phyloP scores from a whole-genome alignment of 768 basidiomycete genomes.

The Termitomyces sp. region DNA sequence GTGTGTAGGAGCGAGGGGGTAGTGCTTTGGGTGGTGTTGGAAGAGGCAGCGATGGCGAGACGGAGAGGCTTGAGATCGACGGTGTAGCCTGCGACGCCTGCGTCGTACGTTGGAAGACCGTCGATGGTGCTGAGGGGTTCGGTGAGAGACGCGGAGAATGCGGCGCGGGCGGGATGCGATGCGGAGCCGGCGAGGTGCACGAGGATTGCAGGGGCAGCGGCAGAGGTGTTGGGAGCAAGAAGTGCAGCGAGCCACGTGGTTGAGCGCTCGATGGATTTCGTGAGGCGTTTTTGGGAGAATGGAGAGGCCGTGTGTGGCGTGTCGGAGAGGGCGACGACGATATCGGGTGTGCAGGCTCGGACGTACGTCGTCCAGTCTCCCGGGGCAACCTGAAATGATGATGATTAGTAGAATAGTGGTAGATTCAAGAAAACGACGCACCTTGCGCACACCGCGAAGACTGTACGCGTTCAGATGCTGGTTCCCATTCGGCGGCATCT shows the following conservation, averaged over 20 bases:
- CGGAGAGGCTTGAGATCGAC: constrained; percentile 61
- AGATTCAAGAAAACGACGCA: constrained; percentile 22
- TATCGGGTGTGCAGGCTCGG: constrained; percentile 55
- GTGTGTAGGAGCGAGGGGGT: constrained; percentile 41
- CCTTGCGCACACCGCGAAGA: constrained; percentile 71
- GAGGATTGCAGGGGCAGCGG: constrained; percentile 44
- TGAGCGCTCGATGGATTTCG: constrained; percentile 72
- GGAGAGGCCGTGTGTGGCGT: constrained; percentile 61
- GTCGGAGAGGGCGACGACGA: constrained; percentile 70
- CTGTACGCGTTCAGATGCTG: constrained; percentile 51
- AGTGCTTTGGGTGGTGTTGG: no score
- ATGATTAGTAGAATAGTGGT: rapidly evolving
- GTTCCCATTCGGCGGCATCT: constrained; percentile 74
- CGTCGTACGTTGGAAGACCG: constrained; percentile 57
- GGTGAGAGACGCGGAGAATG: constrained; percentile 55
- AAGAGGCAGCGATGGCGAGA: constrained; percentile 25
- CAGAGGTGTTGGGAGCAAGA: constrained; percentile 35
- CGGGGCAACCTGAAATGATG: constrained; percentile 42
- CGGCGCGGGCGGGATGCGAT: constrained; percentile 50
- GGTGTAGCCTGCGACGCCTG: constrained; percentile 65
- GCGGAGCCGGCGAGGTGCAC: constrained; percentile 69
- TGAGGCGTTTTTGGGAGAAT: constrained; percentile 74
- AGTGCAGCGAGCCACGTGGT: constrained; percentile 58
- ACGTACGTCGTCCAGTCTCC: constrained; percentile 54
- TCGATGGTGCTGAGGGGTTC: constrained; percentile 49